phyloP scores from a whole-genome alignment of 1,284 basidiomycete species.

The Vanrija sp. region DNA sequence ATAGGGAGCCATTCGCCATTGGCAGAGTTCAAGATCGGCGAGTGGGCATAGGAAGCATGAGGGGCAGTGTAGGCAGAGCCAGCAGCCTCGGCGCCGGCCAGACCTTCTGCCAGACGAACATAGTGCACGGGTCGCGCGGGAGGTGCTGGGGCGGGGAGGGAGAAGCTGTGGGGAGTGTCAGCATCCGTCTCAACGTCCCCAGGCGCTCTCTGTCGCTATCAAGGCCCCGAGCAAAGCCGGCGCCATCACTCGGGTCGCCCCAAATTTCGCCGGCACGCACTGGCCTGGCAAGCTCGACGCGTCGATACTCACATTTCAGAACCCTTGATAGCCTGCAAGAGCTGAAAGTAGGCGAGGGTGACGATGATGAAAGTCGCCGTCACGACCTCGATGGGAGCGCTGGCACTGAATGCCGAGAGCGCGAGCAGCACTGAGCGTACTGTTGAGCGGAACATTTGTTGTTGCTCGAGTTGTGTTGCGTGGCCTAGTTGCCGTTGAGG shows the following conservation, averaged over 20 bases:
- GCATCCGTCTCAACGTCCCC: neutral
- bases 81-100: conserved; percentile 8
- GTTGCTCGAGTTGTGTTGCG: neutral
- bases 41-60: conserved; percentile 13
- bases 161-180: conserved; percentile 23
- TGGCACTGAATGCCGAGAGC: conserved; percentile 47
- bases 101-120: conserved; percentile 32
- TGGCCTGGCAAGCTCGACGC: neutral
- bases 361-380: conserved; percentile 80
- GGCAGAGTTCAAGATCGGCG: conserved; percentile 12
- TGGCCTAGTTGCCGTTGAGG: conserved; percentile 56
- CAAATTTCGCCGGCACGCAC: no score
- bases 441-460: conserved; percentile 26
- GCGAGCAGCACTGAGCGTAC: conserved; percentile 39
- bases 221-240: no score
- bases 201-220: no score
- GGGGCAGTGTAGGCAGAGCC: conserved; percentile 21
- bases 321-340: conserved; percentile 74
- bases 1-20: conserved; percentile 36
- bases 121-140: conserved; percentile 38
- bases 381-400: conserved; percentile 69
- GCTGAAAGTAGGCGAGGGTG: conserved; percentile 87
- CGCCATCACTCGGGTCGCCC: no score
- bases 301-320: conserved; percentile 48
- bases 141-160: conserved; percentile 26